Evolutionary conservation across 2,329 filamentous ascomycete species (phyloP).

Genomic region (Elsinoe batatas): DNA sequence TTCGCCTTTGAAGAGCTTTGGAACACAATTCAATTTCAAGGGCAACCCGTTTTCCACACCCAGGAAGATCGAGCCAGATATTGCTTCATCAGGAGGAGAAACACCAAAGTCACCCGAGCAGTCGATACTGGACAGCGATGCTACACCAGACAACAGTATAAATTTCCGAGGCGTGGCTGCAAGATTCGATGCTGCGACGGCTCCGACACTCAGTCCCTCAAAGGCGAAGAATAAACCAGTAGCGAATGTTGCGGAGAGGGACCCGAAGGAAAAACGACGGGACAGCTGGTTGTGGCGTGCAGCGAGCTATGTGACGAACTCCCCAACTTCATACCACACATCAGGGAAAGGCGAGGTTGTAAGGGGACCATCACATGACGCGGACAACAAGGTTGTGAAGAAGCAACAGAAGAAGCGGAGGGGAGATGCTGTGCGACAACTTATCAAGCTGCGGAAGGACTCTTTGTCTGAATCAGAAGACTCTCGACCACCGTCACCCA

Average conservation of each 20-base stretch:
- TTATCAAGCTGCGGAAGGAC: conserved; percentile 22
- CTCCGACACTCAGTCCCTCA: conserved; percentile 23
- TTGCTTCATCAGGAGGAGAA: conserved; percentile 40
- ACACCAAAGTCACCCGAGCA: conserved; percentile 38
- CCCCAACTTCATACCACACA: background rate
- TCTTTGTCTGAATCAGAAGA: conserved; percentile 24
- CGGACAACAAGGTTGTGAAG: conserved; percentile 31
- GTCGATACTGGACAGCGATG: conserved; percentile 28
- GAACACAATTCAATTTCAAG: conserved; percentile 14
- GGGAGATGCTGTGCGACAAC: conserved; percentile 20
- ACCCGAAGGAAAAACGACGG: conserved; percentile 22
- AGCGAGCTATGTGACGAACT: conserved; percentile 1
- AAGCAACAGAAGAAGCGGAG: conserved; percentile 26
- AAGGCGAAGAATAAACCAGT: conserved; percentile 24
- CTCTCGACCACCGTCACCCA: background rate
- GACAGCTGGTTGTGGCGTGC: conserved; percentile 8
- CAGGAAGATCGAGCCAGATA: conserved; percentile 25
- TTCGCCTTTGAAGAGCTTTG: conserved; percentile 23
- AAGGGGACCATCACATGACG: conserved; percentile 23
- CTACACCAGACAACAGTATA: conserved; percentile 29
- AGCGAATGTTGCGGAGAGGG: conserved; percentile 23
- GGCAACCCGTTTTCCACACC: conserved; percentile 30
- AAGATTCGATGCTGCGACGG: conserved; percentile 16
- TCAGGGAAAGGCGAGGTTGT: conserved; percentile 31
- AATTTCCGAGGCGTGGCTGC: conserved; percentile 20